These are phyloP conservation scores for Eremothecium gossypii DNA, from an alignment of 1,139 yeast genomes.

Conservation along the genomic window DNA sequence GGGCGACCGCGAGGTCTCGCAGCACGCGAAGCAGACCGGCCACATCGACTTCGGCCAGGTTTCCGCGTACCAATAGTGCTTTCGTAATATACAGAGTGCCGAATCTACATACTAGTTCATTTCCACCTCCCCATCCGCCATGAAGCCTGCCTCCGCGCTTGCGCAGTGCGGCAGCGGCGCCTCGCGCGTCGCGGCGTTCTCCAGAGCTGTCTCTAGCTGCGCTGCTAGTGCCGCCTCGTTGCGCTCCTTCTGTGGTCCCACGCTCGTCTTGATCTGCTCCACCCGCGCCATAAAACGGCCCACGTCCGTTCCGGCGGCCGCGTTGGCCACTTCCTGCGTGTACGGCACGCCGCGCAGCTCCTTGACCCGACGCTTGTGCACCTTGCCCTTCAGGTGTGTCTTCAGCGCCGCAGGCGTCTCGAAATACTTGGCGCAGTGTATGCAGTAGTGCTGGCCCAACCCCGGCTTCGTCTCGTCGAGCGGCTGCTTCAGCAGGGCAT, in stretches of 20 bases:
- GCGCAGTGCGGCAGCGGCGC: conserved; percentile 25
- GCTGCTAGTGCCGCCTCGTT: conserved; percentile 23
- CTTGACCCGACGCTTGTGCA: conserved; percentile 79
- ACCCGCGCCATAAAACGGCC: conserved; percentile 55
- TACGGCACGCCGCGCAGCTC: conserved; percentile 72
- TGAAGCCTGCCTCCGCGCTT: conserved; percentile 15
- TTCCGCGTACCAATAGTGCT: not conserved
- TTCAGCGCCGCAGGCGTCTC: conserved; percentile 69
- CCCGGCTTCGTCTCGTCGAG: conserved; percentile 89
- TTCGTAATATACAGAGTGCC: conserved; percentile 1
- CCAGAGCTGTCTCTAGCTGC: conserved; percentile 22
- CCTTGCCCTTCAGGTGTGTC: conserved; percentile 64
- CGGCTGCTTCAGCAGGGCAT: conserved; percentile 65
- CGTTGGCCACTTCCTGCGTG: conserved; percentile 79
- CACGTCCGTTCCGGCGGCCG: conserved; percentile 76
- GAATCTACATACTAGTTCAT: conserved; percentile 7
- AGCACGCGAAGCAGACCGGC: conserved; percentile 57
- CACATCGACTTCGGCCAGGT: conserved; percentile 58
- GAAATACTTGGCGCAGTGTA: conserved; percentile 88
- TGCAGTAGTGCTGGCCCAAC: conserved; percentile 86
- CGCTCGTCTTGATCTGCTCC: conserved; percentile 40
- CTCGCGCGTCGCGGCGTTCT: conserved; percentile 25
- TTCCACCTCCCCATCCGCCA: conserved; percentile 35
- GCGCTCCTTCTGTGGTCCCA: conserved; percentile 23
- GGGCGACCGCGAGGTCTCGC: conserved; percentile 61